Evolutionary conservation across 371 early-diverging fungal species (phyloP), one percentile per base, ranked within the genome.

Genomic region (Rhizopus microsporus): DNA sequence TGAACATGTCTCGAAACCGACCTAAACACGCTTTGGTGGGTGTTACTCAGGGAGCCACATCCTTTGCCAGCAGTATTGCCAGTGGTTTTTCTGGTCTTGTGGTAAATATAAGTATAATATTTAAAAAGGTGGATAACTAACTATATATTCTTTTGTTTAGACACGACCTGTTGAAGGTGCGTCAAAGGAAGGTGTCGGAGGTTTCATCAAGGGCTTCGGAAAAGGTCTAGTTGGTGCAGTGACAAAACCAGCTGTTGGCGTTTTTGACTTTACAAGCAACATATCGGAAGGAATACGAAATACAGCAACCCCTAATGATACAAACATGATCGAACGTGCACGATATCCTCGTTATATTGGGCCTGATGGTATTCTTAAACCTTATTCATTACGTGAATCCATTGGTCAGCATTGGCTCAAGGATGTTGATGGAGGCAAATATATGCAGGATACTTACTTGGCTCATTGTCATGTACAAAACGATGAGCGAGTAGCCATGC

Each of bases 161-260:
- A 86, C 88, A 62, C 91, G 94, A 52, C 99, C 99, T 2, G 71
- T 97, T n/a, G 90, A 93, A 73, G 99, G 98, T 0, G 96, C 92
- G 3, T 81, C 89, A 58, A 85, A 84, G 60, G 92, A 91, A 49
- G 98, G 99, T 31, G 87, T 95, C 0, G 90, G 90, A 32, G 99
- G 99, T 5, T 96, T 99, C 67, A 83, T 98, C 69, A 93, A 88
- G 61, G 99, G 99, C n/a, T 78, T 99, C 1, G 98, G 97, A 31
- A 95, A 91, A 72, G 99, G 98, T 0, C 63, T 97, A 12, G 92
- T 98, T 9, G 99, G 86, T 4, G 91, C 83, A 5, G 93, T 96
- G 10, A 92, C 95, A 7, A 98, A 98, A 65, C 97, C 98, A 0
- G 80, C 93, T 10, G 90, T 95, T 7, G 98, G 98, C 4, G 87